Conservation (phyloP, 345 rosid genomes). For the Citrus trifoliata region DNA sequence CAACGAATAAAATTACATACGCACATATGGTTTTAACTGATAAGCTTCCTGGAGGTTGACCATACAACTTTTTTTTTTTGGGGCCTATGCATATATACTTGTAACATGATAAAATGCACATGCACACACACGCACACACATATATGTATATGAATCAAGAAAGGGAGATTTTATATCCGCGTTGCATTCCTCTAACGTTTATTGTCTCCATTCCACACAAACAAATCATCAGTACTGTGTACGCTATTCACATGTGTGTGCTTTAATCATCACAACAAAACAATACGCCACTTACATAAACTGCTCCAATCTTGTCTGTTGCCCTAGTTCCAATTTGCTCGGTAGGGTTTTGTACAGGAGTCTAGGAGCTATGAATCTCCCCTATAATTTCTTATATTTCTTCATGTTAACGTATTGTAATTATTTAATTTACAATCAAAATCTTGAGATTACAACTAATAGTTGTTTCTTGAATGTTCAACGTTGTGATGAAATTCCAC, state of each 20-base stretch:
- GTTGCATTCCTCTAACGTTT: background rate
- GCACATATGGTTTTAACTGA: too few species aligned
- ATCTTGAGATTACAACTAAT: background rate
- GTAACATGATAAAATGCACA: background rate
- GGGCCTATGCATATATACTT: background rate
- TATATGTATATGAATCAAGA: too few species aligned
- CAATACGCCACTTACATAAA: conserved; percentile 18
- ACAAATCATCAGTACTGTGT: conserved; percentile 17
- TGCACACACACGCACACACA: background rate
- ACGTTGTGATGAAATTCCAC: background rate
- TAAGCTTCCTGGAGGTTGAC: too few species aligned
- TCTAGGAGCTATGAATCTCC: background rate
- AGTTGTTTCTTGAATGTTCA: conserved; percentile 8
- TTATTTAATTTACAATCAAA: background rate
- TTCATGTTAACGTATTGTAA: background rate
- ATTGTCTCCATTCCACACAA: conserved; percentile 26
- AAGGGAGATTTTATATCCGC: background rate
- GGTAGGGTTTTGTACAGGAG: background rate
- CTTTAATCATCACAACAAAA: conserved; percentile 34
- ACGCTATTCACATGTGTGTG: conserved; percentile 35
- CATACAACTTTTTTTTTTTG: background rate
- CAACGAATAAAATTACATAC: too few species aligned
- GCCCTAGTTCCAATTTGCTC: conserved; percentile 20
- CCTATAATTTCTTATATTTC: conserved; percentile 3
- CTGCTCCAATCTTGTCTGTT: conserved; percentile 27